phyloP scores from a whole-genome alignment of 805 yeast species.

The Suhomyces vadensis region DNA sequence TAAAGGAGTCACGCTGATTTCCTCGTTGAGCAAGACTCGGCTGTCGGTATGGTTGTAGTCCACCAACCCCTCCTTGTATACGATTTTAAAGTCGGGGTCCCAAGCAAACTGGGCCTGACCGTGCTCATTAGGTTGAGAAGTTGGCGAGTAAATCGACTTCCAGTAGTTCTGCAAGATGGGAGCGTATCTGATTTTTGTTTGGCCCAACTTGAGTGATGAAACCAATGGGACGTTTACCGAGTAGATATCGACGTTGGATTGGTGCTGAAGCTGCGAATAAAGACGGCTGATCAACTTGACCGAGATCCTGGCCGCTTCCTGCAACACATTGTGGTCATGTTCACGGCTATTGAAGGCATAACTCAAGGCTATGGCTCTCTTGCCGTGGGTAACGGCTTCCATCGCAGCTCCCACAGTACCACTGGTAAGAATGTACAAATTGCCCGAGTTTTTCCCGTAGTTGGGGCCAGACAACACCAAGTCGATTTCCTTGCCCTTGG shows the following conservation, averaged over 20 bases:
- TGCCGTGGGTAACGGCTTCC: slow-evolving; percentile 81
- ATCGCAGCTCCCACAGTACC: slow-evolving; percentile 97
- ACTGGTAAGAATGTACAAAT: slow-evolving; percentile 83
- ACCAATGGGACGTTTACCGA: slow-evolving; percentile 81
- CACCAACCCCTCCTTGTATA: slow-evolving; percentile 51
- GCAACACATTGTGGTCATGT: slow-evolving; percentile 51
- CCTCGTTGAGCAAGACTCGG: slow-evolving; percentile 62
- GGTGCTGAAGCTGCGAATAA: slow-evolving; percentile 54
- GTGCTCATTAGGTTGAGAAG: slow-evolving; percentile 18
- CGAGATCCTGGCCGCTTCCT: slow-evolving; percentile 67
- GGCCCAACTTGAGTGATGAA: slow-evolving; percentile 48
- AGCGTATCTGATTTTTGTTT: slow-evolving; percentile 66
- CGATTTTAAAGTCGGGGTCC: slow-evolving; percentile 78
- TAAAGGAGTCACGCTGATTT: slow-evolving; percentile 55
- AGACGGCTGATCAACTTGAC: slow-evolving; percentile 64
- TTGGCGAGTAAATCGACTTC: slow-evolving; percentile 59
- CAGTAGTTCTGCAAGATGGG: slow-evolving; percentile 83
- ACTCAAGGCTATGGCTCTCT: slow-evolving; percentile 76
- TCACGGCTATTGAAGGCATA: slow-evolving; percentile 69
- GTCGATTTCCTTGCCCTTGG: slow-evolving; percentile 64
- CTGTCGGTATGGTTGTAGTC: slow-evolving; percentile 62
- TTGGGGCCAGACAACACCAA: slow-evolving; percentile 93
- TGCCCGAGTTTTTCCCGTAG: slow-evolving; percentile 89
- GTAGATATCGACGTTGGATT: slow-evolving; percentile 62
- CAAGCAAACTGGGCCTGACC: slow-evolving; percentile 61